Evolutionary conservation across 768 basidiomycete species (phyloP), one percentile per base, ranked within the genome.

Genomic region (Rhodotorula kratochvilovae): DNA sequence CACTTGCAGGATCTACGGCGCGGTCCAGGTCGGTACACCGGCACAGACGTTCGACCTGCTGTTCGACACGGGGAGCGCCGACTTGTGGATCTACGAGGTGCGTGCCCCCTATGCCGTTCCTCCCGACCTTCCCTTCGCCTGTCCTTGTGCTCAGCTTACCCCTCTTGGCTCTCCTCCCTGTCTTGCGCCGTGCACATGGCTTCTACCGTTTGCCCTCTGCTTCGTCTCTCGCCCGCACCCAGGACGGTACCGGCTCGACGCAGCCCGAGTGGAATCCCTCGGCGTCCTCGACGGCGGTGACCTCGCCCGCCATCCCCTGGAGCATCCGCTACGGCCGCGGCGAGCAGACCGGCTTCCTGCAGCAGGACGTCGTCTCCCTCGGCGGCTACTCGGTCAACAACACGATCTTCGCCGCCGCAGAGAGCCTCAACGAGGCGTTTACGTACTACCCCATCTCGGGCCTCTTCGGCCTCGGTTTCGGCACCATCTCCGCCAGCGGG

Each of bases 381-480:
- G 70, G 61, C 31, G 70, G 70, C 23, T 63, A 63, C 58, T 45
- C 39, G 16, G 58, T 67, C 39, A 35, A 50, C 21, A 27, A 63
- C 15, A 66, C 66, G 10, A 50, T 72, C 39, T 72, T 72, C 25
- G 70, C 70, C 16, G 66, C 57, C 7, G 70, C 70, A 17, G 48
- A 67, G 42, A 36, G 55, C 45, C 39, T 65, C 19, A 62, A 62
- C 31, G 45, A 56, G 43, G 63, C 63, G 8, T 65, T 65, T 43
- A 33, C 45, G 21, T n/a, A 33, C 25, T 65, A 65, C 55, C 63
- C 63, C 12, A 65, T 65, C 35, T 48, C 45, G 3, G 63, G 63
- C 31, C 33, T 77, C 19, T 67, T 72, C 53, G 76, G 76, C 0
- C 66, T 77, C 43, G 74, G 69, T 16, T 77, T 77, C 58, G 65